phyloP scores from a whole-genome alignment of 192 early-diverging fungal genomes.

The Globomyces pollinis-pini region DNA sequence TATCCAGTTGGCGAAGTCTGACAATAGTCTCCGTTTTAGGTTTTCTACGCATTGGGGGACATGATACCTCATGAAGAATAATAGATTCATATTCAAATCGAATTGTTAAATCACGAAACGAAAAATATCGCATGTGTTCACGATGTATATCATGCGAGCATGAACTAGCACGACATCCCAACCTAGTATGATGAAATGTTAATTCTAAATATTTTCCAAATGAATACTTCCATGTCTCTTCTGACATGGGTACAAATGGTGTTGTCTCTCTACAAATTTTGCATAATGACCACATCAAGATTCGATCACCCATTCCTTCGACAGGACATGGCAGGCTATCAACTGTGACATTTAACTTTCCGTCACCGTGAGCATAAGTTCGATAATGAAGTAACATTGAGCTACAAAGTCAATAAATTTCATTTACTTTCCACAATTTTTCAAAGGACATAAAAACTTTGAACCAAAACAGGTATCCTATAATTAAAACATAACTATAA shows the following conservation, averaged over 20 bases:
- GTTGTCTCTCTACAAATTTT: constrained; percentile 63
- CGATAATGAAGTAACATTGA: constrained; percentile 75
- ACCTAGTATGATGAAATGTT: constrained; percentile 69
- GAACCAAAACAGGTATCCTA: constrained; percentile 71
- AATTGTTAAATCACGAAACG: constrained; percentile 65
- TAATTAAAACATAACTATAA: too few relatives aligned
- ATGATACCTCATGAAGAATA: constrained; percentile 59
- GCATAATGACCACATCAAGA: constrained; percentile 87
- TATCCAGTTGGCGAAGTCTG: constrained; percentile 68
- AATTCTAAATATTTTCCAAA: constrained; percentile 97
- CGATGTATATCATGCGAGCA: constrained; percentile 79
- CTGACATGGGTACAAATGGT: constrained; percentile 69
- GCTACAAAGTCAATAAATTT: too few relatives aligned
- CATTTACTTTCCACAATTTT: constrained; percentile 69
- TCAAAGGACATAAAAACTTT: constrained; percentile 52
- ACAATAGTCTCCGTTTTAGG: constrained; percentile 40
- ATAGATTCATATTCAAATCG: constrained; percentile 72
- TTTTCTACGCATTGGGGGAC: constrained; percentile 61
- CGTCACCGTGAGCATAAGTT: constrained; percentile 78
- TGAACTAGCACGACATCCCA: constrained; percentile 56
- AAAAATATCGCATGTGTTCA: constrained; percentile 82
- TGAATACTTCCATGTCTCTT: constrained; percentile 86
- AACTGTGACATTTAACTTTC: constrained; percentile 68
- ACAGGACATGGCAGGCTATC: constrained; percentile 44
- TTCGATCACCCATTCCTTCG: constrained; percentile 61